Percentiles rank a stretch among this genome's conserved stretches.
These are phyloP conservation scores for Podaxis sp. DNA, from an alignment of 768 basidiomycete species.

Conservation along the genomic window DNA sequence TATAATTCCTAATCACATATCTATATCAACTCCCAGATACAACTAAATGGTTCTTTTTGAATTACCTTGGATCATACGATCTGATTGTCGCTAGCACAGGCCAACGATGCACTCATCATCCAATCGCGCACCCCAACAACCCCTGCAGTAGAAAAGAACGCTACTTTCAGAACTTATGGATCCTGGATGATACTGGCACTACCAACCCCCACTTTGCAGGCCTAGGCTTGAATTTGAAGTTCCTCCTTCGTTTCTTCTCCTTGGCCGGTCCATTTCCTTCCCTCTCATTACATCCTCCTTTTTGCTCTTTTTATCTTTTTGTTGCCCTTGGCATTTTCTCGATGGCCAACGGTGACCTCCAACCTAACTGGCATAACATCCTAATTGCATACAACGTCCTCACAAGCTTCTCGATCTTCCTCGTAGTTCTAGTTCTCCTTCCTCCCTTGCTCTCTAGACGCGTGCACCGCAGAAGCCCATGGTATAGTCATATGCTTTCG, in stretches of 20 bases:
- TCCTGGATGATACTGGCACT: neutral
- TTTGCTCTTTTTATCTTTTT: neutral
- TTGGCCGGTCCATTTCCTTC: neutral
- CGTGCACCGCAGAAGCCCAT: neutral
- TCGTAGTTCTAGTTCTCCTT: conserved; percentile 1
- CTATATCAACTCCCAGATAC: neutral
- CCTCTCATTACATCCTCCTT: neutral
- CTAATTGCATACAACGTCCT: conserved; percentile 6
- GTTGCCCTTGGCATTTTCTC: neutral
- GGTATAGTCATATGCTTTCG: conserved; percentile 11
- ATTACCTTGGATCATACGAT: neutral
- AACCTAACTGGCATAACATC: neutral
- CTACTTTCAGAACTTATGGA: neutral
- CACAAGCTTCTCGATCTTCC: neutral
- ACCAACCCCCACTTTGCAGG: neutral
- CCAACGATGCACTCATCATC: neutral
- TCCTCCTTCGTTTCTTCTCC: neutral
- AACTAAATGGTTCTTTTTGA: neutral
- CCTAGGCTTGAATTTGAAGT: neutral
- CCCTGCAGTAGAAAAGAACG: neutral
- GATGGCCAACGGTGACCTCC: neutral
- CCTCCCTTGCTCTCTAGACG: conserved; percentile 5
- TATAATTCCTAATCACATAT: neutral
- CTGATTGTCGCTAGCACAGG: neutral
- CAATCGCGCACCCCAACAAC: neutral